These are phyloP conservation scores for Claviceps quebecensis DNA, from an alignment of 2,329 filamentous ascomycete genomes.

Conservation along the genomic window DNA sequence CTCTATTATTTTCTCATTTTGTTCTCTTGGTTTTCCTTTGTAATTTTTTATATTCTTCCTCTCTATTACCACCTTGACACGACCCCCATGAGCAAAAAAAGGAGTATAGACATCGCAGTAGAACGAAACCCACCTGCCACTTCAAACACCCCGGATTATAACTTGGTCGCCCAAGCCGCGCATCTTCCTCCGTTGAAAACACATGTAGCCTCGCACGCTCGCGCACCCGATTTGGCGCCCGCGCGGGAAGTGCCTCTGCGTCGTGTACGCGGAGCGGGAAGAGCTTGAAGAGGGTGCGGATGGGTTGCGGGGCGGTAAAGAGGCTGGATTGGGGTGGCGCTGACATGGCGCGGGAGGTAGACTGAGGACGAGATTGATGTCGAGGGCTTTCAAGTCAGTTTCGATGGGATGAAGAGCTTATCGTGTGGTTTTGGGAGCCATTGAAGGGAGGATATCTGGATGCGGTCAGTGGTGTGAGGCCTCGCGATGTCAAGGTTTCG, in stretches of 20 bases:
- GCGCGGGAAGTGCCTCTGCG: slow-evolving; percentile 58
- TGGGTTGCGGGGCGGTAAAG: slow-evolving; percentile 54
- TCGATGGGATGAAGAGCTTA: no score
- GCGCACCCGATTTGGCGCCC: slow-evolving; percentile 30
- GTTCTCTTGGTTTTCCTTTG: neutral
- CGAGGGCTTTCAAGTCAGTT: no score
- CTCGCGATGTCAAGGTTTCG: neutral
- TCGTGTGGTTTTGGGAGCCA: no score
- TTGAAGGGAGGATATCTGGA: no score
- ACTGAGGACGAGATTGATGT: no score
- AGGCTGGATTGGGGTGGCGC: slow-evolving; percentile 15
- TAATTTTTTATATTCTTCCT: neutral
- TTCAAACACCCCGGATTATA: slow-evolving; percentile 90
- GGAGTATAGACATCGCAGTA: neutral
- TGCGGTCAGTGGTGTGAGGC: neutral
- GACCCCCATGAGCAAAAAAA: no score
- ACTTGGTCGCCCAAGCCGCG: slow-evolving; percentile 49
- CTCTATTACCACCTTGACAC: neutral
- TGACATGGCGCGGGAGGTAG: neutral
- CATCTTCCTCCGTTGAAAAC: slow-evolving; percentile 56
- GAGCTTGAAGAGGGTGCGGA: slow-evolving; percentile 70
- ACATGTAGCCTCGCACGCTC: slow-evolving; percentile 52
- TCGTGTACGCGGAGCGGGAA: slow-evolving; percentile 70
- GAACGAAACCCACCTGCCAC: slow-evolving; percentile 64
- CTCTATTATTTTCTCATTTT: no score